Percentiles rank a stretch among this genome's conserved stretches.
Evolutionary conservation across 371 early-diverging fungal genomes (phyloP).

Genomic region (Syncephalastrum monosporum): DNA sequence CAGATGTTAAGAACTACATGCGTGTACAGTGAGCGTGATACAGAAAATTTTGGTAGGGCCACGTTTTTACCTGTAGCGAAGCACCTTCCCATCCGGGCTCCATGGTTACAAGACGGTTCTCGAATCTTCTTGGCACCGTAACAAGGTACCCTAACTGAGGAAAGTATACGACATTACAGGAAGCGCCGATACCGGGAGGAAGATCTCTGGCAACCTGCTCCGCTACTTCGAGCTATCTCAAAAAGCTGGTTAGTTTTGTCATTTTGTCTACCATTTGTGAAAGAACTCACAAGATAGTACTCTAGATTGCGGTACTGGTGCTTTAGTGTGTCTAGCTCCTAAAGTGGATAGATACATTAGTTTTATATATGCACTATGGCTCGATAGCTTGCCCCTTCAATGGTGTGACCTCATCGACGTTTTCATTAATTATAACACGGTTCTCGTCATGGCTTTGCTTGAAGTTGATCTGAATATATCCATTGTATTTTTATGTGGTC

Average conservation of each 20-base stretch:
- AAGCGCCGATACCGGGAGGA: slow-evolving; percentile 45
- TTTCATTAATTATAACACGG: slow-evolving; percentile 57
- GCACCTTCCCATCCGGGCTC: too few species aligned
- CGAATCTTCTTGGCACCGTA: slow-evolving; percentile 56
- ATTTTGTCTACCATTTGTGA: neutral
- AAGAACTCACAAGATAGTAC: slow-evolving; percentile 41
- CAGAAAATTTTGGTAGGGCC: neutral
- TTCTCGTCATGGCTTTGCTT: slow-evolving; percentile 57
- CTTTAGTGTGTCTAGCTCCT: slow-evolving; percentile 63
- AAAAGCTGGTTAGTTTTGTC: neutral
- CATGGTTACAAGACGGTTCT: neutral
- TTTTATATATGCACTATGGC: too few species aligned
- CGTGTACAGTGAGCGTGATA: too few species aligned
- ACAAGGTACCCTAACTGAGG: slow-evolving; percentile 81
- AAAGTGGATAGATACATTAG: too few species aligned
- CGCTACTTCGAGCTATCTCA: slow-evolving; percentile 57
- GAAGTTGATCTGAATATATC: slow-evolving; percentile 65
- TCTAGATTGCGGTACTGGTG: slow-evolving; percentile 58
- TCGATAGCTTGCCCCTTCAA: neutral
- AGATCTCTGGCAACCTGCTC: slow-evolving; percentile 52
- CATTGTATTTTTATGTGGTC: neutral
- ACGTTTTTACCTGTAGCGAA: slow-evolving; percentile 18
- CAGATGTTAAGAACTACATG: slow-evolving; percentile 66
- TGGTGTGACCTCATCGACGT: slow-evolving; percentile 53
- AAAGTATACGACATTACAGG: slow-evolving; percentile 78